Evolutionary conservation across 495 filamentous ascomycete genomes (phyloP).

Genomic region (Terfezia boudieri): DNA sequence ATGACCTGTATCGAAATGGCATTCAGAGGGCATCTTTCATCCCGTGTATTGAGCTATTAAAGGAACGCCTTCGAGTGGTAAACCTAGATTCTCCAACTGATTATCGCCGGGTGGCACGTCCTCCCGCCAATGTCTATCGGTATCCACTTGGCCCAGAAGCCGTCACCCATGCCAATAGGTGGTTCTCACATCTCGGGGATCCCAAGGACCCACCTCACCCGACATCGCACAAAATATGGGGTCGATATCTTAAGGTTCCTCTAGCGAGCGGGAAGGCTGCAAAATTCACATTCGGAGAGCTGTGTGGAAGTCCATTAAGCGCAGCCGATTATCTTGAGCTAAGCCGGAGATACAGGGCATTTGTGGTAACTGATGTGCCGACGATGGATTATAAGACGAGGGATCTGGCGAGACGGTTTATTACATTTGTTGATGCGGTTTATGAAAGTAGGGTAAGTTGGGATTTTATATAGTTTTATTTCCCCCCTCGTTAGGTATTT

Average conservation of each 20-base stretch:
- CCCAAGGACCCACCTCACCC: slow-evolving; percentile 54
- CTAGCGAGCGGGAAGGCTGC: slow-evolving; percentile 70
- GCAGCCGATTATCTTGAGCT: slow-evolving; percentile 93
- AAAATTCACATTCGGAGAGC: slow-evolving; percentile 70
- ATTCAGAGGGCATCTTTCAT: slow-evolving; percentile 91
- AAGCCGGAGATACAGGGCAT: slow-evolving; percentile 72
- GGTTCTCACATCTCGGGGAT: slow-evolving; percentile 87
- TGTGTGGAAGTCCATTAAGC: slow-evolving; percentile 67
- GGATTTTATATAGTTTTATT: background rate
- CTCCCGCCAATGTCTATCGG: slow-evolving; percentile 83
- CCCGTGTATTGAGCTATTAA: slow-evolving; percentile 81
- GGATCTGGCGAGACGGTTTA: slow-evolving; percentile 83
- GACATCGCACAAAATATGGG: slow-evolving; percentile 76
- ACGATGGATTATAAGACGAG: slow-evolving; percentile 68
- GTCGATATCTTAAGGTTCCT: slow-evolving; percentile 68
- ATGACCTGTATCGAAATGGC: slow-evolving; percentile 93
- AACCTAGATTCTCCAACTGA: slow-evolving; percentile 90
- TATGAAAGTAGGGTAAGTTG: slow-evolving; percentile 47
- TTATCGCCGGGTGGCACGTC: slow-evolving; percentile 88
- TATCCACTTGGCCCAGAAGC: slow-evolving; percentile 55
- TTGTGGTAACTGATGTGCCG: slow-evolving; percentile 76
- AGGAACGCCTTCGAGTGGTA: slow-evolving; percentile 59
- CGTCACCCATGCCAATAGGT: slow-evolving; percentile 61
- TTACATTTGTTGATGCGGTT: slow-evolving; percentile 90
- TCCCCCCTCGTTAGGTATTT: background rate